Base-by-base conservation (phyloP, 2,329 filamentous ascomycete genomes). In the Cladosporium halotolerans region DNA sequence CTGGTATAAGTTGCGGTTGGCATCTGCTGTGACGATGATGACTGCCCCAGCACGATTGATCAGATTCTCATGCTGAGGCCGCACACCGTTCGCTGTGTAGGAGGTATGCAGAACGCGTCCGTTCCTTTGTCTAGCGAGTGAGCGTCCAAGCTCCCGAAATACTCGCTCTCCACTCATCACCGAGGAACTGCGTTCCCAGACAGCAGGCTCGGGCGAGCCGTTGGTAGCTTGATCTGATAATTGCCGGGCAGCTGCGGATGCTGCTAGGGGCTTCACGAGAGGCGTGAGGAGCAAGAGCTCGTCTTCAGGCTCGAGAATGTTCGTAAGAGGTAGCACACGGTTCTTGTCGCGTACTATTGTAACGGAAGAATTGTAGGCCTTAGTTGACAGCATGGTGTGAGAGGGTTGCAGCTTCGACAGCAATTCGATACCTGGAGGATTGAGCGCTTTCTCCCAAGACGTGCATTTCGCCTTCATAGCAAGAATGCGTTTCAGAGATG, bases 81-180 rank as follows among this genome's bases (percentile, higher is more conserved):
- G 80, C 3, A 97, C 85, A 11, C 91, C 91, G 62, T 96, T 95
- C 1, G 90, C 88, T 0, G 92, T 96, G 66, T 97, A 97, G 10
- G 91, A 96, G 1, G 92, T 96, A 68, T 97, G 90, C 13, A 96
- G 75, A 5, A 96, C 82, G 63, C 93, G 88, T 16, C 91, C 89
- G 61, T 88, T 89, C 18, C 91, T 79, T 59, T 90, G 87, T 49
- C 92, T 80, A 9, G 92, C 91, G n/a, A 97, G 74, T 6, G 88
- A 89, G 61, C 89, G 82, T 1, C 92, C 92, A 19, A 97, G 79
- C 66, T 96, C 90, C 62, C 89, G 80, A 63, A 97, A 97, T 0
- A 97, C 90, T 31, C 88, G 85, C 71, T 97, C 92, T 28, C 92
- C 92, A 60, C 88, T 96, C 85, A 96, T 89, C 16, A 96, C 76